phyloP scores from a whole-genome alignment of 2,329 filamentous ascomycete genomes.

The Coniosporium tulheliwenetii region DNA sequence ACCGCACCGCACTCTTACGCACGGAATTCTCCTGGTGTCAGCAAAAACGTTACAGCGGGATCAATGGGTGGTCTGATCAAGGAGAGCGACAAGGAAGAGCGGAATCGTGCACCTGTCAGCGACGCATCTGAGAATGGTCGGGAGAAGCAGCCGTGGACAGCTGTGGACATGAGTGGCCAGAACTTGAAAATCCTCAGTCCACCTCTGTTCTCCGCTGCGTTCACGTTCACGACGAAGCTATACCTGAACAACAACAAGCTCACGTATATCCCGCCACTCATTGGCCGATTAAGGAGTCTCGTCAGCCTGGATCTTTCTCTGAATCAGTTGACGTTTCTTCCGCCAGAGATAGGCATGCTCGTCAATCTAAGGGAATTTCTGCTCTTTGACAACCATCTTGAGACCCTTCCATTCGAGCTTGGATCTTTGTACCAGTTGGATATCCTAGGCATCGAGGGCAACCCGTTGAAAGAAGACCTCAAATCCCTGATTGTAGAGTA shows the following conservation, averaged over 20 bases:
- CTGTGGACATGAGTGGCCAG: constrained; percentile 91
- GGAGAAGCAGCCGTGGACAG: constrained; percentile 66
- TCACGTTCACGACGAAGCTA: constrained; percentile 78
- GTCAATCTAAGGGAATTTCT: constrained; percentile 75
- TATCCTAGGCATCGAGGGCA: constrained; percentile 81
- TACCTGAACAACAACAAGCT: constrained; percentile 92
- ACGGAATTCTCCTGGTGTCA: constrained; percentile 52
- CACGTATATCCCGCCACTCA: constrained; percentile 58
- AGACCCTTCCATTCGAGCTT: constrained; percentile 67
- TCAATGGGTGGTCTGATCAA: constrained; percentile 32
- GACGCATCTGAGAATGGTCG: constrained; percentile 27
- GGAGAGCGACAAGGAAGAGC: constrained; percentile 37
- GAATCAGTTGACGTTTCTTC: constrained; percentile 70
- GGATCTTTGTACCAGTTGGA: constrained; percentile 82
- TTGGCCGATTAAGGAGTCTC: constrained; percentile 70
- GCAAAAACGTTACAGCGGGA: constrained; percentile 46
- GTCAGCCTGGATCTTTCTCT: constrained; percentile 75
- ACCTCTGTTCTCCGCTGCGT: constrained; percentile 56
- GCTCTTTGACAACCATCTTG: constrained; percentile 81
- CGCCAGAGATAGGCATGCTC: constrained; percentile 91
- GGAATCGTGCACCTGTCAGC: constrained; percentile 49
- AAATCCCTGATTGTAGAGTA: constrained; percentile 76
- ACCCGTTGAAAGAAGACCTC: constrained; percentile 60
- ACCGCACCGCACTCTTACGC: constrained; percentile 62
- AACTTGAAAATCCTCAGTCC: constrained; percentile 69